Evolutionary conservation across 768 basidiomycete species (phyloP).

Genomic region (Dendrothele bispora): DNA sequence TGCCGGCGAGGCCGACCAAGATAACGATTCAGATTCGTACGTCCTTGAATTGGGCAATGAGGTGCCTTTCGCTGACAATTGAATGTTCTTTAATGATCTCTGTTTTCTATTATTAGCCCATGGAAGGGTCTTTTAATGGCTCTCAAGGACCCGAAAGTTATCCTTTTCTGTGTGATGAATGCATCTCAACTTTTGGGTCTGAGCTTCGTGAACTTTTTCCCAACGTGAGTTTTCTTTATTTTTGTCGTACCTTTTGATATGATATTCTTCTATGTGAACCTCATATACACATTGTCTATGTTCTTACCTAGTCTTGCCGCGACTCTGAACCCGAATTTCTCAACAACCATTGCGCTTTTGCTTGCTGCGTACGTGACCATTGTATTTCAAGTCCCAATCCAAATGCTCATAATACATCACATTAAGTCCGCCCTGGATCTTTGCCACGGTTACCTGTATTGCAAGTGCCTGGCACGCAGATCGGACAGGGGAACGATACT

Average conservation of each 20-base stretch:
- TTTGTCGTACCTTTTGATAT: not conserved
- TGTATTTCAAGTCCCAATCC: not conserved
- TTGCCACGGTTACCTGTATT: slow-evolving; percentile 4
- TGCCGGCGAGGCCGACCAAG: slow-evolving; percentile 65
- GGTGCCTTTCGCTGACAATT: no score
- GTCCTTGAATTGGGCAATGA: no score
- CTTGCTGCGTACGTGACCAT: slow-evolving; percentile 7
- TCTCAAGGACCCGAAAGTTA: slow-evolving; percentile 53
- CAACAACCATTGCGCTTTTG: slow-evolving; percentile 5
- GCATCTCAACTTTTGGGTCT: slow-evolving; percentile 52
- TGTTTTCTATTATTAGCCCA: slow-evolving; percentile 32
- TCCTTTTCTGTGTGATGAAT: slow-evolving; percentile 52
- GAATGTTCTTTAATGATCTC: not conserved
- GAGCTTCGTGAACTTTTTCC: slow-evolving; percentile 64
- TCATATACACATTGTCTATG: slow-evolving; percentile 6
- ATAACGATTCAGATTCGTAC: slow-evolving; percentile 57
- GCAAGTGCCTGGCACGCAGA: slow-evolving; percentile 27
- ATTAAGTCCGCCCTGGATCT: slow-evolving; percentile 9
- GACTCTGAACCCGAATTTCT: no score
- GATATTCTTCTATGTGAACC: not conserved
- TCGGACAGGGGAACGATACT: slow-evolving; percentile 44
- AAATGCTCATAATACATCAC: not conserved
- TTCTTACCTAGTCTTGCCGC: no score
- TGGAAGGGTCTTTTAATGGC: slow-evolving; percentile 55
- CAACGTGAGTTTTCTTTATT: slow-evolving; percentile 34